phyloP scores from a whole-genome alignment of 1,284 basidiomycete genomes.

The Leccinum huronense region DNA sequence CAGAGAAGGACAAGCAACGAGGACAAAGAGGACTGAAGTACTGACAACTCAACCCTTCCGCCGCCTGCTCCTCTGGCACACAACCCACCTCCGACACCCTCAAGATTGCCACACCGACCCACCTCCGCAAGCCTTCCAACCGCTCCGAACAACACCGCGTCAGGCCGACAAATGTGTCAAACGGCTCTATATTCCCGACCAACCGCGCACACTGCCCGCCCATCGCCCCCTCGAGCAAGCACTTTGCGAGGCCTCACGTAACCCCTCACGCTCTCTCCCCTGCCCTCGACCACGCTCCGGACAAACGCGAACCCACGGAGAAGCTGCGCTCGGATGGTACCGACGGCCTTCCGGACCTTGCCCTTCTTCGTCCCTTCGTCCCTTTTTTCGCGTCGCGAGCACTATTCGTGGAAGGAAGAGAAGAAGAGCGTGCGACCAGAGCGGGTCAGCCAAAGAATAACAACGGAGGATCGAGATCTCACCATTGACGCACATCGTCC shows the following conservation, averaged over 20 bases:
- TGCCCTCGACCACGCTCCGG: constrained; percentile 49
- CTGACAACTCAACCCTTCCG: constrained; percentile 69
- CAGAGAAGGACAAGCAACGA: neutral
- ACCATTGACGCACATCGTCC: constrained; percentile 79
- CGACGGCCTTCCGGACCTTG: constrained; percentile 69
- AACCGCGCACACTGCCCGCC: constrained; percentile 53
- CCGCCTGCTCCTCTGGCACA: constrained; percentile 71
- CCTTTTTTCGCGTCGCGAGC: constrained; percentile 56
- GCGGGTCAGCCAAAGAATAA: neutral
- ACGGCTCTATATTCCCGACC: constrained; percentile 51
- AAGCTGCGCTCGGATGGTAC: constrained; percentile 52
- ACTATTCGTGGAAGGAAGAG: constrained; percentile 42
- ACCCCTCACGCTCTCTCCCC: constrained; percentile 47
- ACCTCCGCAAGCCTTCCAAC: constrained; percentile 63
- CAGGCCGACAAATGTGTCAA: constrained; percentile 75
- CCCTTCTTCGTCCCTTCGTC: constrained; percentile 64
- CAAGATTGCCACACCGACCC: constrained; percentile 80
- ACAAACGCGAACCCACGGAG: constrained; percentile 70
- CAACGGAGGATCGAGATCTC: constrained; percentile 21
- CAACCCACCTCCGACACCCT: constrained; percentile 64
- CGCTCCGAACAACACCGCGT: constrained; percentile 67
- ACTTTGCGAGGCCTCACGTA: constrained; percentile 60
- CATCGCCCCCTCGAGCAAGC: constrained; percentile 68
- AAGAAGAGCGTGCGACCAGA: neutral
- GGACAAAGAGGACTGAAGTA: constrained; percentile 22